Conservation (phyloP, 352 stramenopile genomes). For the Pythium dissimile region DNA sequence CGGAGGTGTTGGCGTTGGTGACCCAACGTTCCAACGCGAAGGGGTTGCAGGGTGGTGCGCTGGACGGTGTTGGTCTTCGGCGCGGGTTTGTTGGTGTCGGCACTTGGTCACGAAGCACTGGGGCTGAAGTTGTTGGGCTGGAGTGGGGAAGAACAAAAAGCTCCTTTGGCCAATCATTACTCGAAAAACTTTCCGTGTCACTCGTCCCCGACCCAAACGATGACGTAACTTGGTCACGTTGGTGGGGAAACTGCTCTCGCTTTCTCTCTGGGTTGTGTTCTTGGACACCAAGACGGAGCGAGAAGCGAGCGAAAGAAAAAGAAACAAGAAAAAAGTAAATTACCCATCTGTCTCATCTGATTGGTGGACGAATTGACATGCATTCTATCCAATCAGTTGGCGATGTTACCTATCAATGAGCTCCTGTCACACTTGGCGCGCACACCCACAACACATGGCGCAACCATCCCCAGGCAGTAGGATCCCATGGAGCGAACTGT, state of each 20-base stretch:
- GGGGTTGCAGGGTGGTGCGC: neutral
- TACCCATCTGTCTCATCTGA: neutral
- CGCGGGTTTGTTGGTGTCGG: slow-evolving; percentile 11
- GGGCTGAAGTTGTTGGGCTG: neutral
- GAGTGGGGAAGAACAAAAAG: neutral
- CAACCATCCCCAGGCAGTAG: neutral
- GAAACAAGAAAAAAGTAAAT: slow-evolving; percentile 18
- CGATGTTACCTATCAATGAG: slow-evolving; percentile 11
- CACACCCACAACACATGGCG: neutral
- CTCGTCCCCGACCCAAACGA: slow-evolving; percentile 13
- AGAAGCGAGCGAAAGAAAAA: neutral
- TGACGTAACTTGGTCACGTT: neutral
- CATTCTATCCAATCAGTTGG: slow-evolving; percentile 21
- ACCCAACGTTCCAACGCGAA: neutral
- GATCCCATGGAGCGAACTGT: too few relatives aligned
- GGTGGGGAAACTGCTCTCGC: neutral
- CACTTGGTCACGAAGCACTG: neutral
- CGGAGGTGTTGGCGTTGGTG: neutral
- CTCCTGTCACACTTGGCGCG: slow-evolving; percentile 7
- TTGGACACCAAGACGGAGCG: too few relatives aligned
- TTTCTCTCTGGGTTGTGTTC: neutral
- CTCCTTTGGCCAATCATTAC: neutral
- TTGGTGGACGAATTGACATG: slow-evolving; percentile 14
- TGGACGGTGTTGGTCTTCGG: neutral
- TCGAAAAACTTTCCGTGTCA: slow-evolving; percentile 1